Evolutionary conservation across 2,329 filamentous ascomycete species (phyloP), one percentile per base, ranked within the genome.

Genomic region (Colletotrichum eleusines): DNA sequence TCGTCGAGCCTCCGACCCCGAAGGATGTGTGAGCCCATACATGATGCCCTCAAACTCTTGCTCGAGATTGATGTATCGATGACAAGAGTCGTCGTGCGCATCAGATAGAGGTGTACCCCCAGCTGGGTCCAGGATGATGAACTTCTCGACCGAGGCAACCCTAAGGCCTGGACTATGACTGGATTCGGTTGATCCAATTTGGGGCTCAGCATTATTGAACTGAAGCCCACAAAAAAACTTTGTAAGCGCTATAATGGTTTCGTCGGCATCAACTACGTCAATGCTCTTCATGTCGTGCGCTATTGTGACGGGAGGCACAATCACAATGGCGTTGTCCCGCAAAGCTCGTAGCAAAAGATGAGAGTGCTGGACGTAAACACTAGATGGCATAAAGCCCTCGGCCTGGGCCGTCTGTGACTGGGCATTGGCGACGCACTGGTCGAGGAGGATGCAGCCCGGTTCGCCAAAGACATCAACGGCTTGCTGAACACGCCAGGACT

Each of bases 81-180:
- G 83, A 40, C 78, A 78, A 26, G 79, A 76, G 2, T 77, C 77
- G 2, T 79, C 77, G 31, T 77, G 78, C 40, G 61, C 65, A 6
- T 79, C 79, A 75, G 86, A 78, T 70, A 93, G 85, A 0, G 96
- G 96, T 55, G 95, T 94, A 0, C 94, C 95, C 3, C 96, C 96
- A 0, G 94, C 82, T 0, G 93, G 91, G 79, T 99, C 96, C 8
- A 99, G 86, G 35, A 99, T 84, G 72, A 99, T 97, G 51, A 99
- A 86, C 44, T 95, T 89, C 77, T 98, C 95, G 7, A 99, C 82
- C 0, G 88, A 87, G 0, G 91, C 87, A 71, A 89, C 81, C 38
- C 86, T 85, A 33, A 48, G 59, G 9, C 82, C 63, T 86, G 84
- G 9, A 84, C 81, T 2, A 80, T 78, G 33, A 31, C 42, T 50